phyloP scores from a whole-genome alignment of 192 early-diverging fungal species.

The Coemansia guatemalensis region DNA sequence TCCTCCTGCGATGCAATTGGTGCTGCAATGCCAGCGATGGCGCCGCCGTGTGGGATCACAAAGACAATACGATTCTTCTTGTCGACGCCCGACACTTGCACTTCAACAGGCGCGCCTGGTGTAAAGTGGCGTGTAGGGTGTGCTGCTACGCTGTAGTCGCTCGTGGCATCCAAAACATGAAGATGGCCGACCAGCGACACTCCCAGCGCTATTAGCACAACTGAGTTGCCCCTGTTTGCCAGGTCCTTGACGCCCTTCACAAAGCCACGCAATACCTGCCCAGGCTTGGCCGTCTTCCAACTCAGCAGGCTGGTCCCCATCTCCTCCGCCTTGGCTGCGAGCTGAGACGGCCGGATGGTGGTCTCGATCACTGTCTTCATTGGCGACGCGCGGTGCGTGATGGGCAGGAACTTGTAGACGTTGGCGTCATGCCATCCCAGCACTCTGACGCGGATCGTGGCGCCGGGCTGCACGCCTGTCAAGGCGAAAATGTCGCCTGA shows the following conservation, averaged over 20 bases:
- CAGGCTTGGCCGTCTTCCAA: constrained; percentile 36
- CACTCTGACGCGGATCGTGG: constrained; percentile 61
- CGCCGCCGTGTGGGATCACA: constrained; percentile 50
- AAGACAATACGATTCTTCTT: constrained; percentile 15
- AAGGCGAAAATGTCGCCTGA: constrained; percentile 32
- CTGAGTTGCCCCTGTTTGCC: constrained; percentile 3
- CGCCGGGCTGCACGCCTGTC: constrained; percentile 32
- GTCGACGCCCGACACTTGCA: constrained; percentile 34
- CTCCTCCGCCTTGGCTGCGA: constrained; percentile 30
- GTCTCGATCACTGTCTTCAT: constrained; percentile 61
- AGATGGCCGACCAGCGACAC: constrained; percentile 26
- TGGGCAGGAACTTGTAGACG: constrained; percentile 62
- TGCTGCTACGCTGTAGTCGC: constrained; percentile 19
- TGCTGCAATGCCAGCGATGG: constrained; percentile 53
- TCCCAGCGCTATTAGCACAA: constrained; percentile 21
- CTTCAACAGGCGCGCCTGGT: constrained; percentile 40
- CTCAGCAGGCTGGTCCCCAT: constrained; percentile 14
- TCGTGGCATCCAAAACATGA: constrained; percentile 26
- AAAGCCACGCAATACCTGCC: constrained; percentile 50
- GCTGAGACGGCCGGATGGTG: constrained; percentile 54
- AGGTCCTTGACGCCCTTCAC: constrained; percentile 39
- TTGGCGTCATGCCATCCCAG: constrained; percentile 67
- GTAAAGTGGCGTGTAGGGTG: constrained; percentile 27
- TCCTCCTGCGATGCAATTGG: constrained; percentile 44
- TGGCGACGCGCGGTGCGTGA: constrained; percentile 57